A percentile compares a stretch with the other conserved stretches of the same genome.
Conservation (phyloP, 1,284 basidiomycete species). For the Leccinum subatratum region DNA sequence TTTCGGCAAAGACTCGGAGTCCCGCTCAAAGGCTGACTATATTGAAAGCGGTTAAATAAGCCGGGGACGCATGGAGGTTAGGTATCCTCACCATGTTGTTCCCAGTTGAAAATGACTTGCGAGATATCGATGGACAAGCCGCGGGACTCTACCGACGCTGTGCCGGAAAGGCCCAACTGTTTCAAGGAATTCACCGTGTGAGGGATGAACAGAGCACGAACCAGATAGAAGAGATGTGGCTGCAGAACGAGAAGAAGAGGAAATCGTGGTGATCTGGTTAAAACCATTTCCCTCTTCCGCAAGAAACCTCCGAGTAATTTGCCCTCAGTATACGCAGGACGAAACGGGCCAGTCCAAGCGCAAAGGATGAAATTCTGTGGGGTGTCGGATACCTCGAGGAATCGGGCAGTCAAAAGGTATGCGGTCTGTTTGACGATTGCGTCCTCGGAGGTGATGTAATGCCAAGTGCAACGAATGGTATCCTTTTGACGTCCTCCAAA, state of each 20-base stretch:
- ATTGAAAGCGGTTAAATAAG: too few species aligned
- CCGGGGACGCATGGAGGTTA: too few species aligned
- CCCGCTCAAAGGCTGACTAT: slow-evolving; percentile 93
- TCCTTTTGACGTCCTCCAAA: slow-evolving; percentile 88
- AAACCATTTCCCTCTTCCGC: slow-evolving; percentile 85
- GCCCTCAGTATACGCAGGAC: slow-evolving; percentile 77
- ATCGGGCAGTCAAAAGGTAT: slow-evolving; percentile 89
- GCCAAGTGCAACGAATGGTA: slow-evolving; percentile 94
- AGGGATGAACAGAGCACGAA: slow-evolving; percentile 91
- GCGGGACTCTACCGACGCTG: slow-evolving; percentile 78
- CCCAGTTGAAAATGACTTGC: slow-evolving; percentile 87
- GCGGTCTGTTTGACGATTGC: slow-evolving; percentile 92
- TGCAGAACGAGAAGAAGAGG: slow-evolving; percentile 93
- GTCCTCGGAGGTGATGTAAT: slow-evolving; percentile 82
- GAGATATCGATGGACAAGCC: slow-evolving; percentile 78
- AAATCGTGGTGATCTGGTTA: slow-evolving; percentile 83
- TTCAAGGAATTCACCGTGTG: slow-evolving; percentile 89
- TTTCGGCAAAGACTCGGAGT: slow-evolving; percentile 89
- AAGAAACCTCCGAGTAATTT: slow-evolving; percentile 74
- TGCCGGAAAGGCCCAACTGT: slow-evolving; percentile 78
- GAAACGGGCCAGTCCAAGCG: slow-evolving; percentile 93
- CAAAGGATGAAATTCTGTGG: slow-evolving; percentile 91
- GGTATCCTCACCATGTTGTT: too few species aligned
- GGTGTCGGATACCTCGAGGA: slow-evolving; percentile 87
- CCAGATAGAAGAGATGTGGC: slow-evolving; percentile 88